A percentile compares a stretch with the other conserved stretches of the same genome.
phyloP scores from a whole-genome alignment of 306 rosid genomes.

The Hippophae rhamnoides region DNA sequence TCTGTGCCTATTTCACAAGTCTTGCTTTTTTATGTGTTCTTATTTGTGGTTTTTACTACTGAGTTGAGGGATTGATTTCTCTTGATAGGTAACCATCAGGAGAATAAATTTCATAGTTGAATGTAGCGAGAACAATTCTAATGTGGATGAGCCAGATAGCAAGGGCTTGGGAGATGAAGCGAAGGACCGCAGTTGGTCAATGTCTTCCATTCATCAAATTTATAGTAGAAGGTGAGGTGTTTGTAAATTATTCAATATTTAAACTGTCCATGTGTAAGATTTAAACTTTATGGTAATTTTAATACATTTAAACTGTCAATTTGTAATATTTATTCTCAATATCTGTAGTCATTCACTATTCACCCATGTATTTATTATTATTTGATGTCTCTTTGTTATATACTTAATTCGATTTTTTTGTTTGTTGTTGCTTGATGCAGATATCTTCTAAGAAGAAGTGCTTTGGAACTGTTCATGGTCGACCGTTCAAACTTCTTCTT shows the following conservation, averaged over 20 bases:
- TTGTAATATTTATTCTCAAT: no score
- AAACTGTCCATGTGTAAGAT: no score
- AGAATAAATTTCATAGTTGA: slow-evolving; percentile 89
- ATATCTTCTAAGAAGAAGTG: slow-evolving; percentile 94
- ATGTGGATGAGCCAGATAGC: slow-evolving; percentile 33
- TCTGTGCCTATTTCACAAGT: slow-evolving; percentile 3
- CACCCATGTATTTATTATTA: not conserved
- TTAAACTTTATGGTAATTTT: slow-evolving; percentile 4
- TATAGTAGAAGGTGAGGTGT: slow-evolving; percentile 76
- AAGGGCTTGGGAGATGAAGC: slow-evolving; percentile 34
- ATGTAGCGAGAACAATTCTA: slow-evolving; percentile 35
- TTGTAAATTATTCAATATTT: slow-evolving; percentile 3
- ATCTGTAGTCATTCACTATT: no score
- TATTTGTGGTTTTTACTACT: slow-evolving; percentile 16
- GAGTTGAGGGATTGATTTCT: slow-evolving; percentile 20
- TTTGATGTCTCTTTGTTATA: slow-evolving; percentile 2
- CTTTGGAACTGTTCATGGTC: slow-evolving; percentile 88
- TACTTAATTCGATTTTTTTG: not conserved
- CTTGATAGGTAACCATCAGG: slow-evolving; percentile 67
- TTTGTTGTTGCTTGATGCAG: slow-evolving; percentile 27
- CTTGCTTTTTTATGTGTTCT: slow-evolving; percentile 10
- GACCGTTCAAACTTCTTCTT: slow-evolving; percentile 91
- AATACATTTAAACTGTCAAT: not conserved
- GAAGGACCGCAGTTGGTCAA: slow-evolving; percentile 83
- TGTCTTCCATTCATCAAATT: slow-evolving; percentile 86